Evolutionary conservation across 345 rosid genomes (phyloP).

Genomic region (Carallia brachiata): DNA sequence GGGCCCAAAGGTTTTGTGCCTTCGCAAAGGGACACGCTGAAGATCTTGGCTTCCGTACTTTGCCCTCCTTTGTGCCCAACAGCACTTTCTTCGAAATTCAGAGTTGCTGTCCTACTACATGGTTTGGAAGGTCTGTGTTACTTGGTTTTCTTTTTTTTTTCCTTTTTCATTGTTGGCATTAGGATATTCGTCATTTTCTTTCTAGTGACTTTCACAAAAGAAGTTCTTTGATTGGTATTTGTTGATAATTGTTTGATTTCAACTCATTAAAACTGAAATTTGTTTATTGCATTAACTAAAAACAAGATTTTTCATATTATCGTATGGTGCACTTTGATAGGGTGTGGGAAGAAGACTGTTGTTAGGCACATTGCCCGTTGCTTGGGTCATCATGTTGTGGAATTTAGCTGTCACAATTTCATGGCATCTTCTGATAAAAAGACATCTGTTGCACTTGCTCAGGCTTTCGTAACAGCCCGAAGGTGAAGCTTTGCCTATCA

Average conservation of each 20-base stretch:
- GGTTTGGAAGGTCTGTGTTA: conserved; percentile 61
- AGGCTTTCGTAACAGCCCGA: conserved; percentile 79
- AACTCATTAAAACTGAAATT: neutral
- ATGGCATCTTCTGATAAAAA: conserved; percentile 73
- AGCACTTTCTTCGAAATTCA: conserved; percentile 71
- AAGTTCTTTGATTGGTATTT: conserved; percentile 10
- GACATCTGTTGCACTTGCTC: conserved; percentile 66
- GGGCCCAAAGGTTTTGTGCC: conserved; percentile 50
- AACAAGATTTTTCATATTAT: conserved; percentile 4
- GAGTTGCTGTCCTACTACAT: conserved; percentile 79
- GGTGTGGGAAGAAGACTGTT: conserved; percentile 91
- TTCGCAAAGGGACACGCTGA: conserved; percentile 61
- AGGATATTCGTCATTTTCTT: neutral
- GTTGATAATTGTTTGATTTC: neutral
- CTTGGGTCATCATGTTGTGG: conserved; percentile 87
- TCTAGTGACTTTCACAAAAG: neutral
- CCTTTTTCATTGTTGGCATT: conserved; percentile 12
- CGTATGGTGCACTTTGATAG: conserved; percentile 36
- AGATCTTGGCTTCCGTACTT: conserved; percentile 72
- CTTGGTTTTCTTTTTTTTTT: conserved; percentile 10
- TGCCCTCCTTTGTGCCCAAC: conserved; percentile 82
- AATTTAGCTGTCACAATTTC: conserved; percentile 82
- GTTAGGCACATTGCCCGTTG: conserved; percentile 70
- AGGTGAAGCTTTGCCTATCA: conserved; percentile 47
- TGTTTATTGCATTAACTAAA: neutral